A percentile compares a stretch with the other conserved stretches of the same genome.
These are phyloP conservation scores for Dillenia turbinata DNA, from an alignment of 164 flowering plant genomes.

Conservation along the genomic window DNA sequence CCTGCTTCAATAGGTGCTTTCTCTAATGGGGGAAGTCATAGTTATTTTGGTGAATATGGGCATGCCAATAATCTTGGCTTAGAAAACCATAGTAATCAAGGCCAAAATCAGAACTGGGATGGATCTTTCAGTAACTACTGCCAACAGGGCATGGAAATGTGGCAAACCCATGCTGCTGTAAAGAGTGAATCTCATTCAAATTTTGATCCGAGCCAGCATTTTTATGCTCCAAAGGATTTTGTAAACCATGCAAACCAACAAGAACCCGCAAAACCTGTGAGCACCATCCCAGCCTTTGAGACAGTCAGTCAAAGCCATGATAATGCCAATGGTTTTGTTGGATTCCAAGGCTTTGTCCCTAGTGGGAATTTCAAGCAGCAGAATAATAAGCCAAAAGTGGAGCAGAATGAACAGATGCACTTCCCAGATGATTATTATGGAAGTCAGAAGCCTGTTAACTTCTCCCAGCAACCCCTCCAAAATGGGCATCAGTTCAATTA, in stretches of 20 bases:
- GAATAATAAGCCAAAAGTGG: slow-evolving; percentile 24
- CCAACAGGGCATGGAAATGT: slow-evolving; percentile 29
- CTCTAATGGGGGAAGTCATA: slow-evolving; percentile 17
- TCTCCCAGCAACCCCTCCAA: slow-evolving; percentile 39
- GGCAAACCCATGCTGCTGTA: slow-evolving; percentile 36
- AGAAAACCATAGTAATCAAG: slow-evolving; percentile 23
- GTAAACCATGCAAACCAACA: slow-evolving; percentile 27
- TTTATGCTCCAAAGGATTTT: slow-evolving; percentile 22
- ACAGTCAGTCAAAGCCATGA: slow-evolving; percentile 24
- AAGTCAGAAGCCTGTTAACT: slow-evolving; percentile 30
- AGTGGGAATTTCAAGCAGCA: slow-evolving; percentile 33
- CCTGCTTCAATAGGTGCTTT: slow-evolving; percentile 19
- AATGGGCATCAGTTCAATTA: slow-evolving; percentile 28
- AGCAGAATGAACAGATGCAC: slow-evolving; percentile 35
- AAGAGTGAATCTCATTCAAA: slow-evolving; percentile 15
- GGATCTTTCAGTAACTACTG: slow-evolving; percentile 26
- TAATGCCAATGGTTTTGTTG: slow-evolving; percentile 21
- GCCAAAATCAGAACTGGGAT: slow-evolving; percentile 31
- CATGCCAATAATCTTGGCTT: slow-evolving; percentile 23
- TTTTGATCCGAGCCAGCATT: slow-evolving; percentile 28
- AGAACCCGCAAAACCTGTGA: slow-evolving; percentile 25
- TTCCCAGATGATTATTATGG: slow-evolving; percentile 38
- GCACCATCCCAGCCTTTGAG: slow-evolving; percentile 25
- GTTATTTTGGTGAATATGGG: slow-evolving; percentile 22
- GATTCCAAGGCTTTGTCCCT: slow-evolving; percentile 33